Conservation (phyloP, 208 protist genomes). For the Strigomonas culicis region DNA sequence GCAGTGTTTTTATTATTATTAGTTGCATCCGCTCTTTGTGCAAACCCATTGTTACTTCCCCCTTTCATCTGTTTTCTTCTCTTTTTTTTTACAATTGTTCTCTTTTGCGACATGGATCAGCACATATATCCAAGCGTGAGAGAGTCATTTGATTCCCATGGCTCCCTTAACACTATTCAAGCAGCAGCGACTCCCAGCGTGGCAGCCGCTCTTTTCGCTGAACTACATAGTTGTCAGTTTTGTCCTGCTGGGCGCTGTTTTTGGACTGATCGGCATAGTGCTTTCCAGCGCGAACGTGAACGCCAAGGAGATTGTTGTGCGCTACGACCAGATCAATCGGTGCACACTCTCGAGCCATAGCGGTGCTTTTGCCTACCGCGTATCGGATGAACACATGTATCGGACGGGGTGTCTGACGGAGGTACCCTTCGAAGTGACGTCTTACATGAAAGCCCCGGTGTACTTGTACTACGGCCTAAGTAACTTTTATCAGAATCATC, state of each 20-base stretch:
- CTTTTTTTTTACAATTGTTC: conserved; percentile 19
- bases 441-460: conserved; percentile 83
- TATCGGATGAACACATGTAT: conserved; percentile 19
- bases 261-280: conserved; percentile 89
- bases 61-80: not conserved
- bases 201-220: conserved; percentile 96
- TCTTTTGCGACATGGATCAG: too few species aligned
- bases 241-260: conserved; percentile 87
- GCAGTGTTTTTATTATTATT: too few species aligned
- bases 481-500: conserved; percentile 99
- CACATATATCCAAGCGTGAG: not conserved
- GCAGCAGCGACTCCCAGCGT: conserved; percentile 96
- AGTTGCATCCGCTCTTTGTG: too few species aligned
- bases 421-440: conserved; percentile 48
- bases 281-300: conserved; percentile 67
- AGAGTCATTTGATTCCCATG: too few species aligned
- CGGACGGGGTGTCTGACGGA: conserved; percentile 56
- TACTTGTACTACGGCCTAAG: conserved; percentile 98
- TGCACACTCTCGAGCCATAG: conserved; percentile 31
- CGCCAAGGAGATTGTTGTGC: conserved; percentile 61
- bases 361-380: not conserved
- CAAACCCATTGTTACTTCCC: not conserved
- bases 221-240: conserved; percentile 87
- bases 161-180: conserved; percentile 15
- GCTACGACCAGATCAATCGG: conserved; percentile 63